These are phyloP conservation scores for Pseudogymnoascus sp. DNA, from an alignment of 2,329 filamentous ascomycete genomes.

Conservation along the genomic window DNA sequence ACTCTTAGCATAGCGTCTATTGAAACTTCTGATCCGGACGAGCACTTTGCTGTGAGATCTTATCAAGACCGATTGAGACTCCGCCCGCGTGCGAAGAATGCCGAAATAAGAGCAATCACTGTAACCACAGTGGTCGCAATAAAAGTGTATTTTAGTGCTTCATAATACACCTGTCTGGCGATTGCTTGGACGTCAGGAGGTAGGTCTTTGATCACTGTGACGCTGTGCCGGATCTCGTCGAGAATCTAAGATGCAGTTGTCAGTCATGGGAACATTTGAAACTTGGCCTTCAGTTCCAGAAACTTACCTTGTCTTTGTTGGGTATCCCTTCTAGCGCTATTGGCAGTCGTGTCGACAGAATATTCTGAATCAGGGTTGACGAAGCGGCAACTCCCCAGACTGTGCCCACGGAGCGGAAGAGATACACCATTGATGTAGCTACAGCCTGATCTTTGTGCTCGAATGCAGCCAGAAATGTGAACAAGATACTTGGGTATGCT, in stretches of 20 bases:
- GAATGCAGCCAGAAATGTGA: constrained; percentile 54
- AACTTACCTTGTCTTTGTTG: constrained; percentile 48
- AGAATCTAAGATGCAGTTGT: constrained; percentile 39
- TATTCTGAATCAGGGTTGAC: constrained; percentile 54
- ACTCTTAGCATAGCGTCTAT: background rate
- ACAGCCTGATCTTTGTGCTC: constrained; percentile 58
- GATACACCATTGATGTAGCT: constrained; percentile 52
- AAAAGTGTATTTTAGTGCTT: constrained; percentile 48
- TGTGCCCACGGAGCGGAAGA: constrained; percentile 53
- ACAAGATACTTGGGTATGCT: constrained; percentile 48
- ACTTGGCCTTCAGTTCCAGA: constrained; percentile 6
- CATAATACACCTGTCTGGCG: constrained; percentile 50
- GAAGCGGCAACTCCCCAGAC: constrained; percentile 57
- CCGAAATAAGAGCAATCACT: constrained; percentile 38
- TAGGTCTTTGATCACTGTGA: constrained; percentile 44
- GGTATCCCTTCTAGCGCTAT: constrained; percentile 44
- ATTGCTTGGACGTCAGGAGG: constrained; percentile 47
- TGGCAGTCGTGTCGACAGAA: constrained; percentile 45
- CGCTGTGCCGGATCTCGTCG: constrained; percentile 52
- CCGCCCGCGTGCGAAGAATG: constrained; percentile 33
- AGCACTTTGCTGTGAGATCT: background rate
- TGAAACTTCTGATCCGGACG: background rate
- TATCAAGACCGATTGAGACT: constrained; percentile 13
- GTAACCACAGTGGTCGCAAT: constrained; percentile 44
- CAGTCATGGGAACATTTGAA: constrained; percentile 16